Evolutionary conservation across 768 basidiomycete species (phyloP), one percentile per base, ranked within the genome.

Genomic region (Hysterangium stoloniferum): DNA sequence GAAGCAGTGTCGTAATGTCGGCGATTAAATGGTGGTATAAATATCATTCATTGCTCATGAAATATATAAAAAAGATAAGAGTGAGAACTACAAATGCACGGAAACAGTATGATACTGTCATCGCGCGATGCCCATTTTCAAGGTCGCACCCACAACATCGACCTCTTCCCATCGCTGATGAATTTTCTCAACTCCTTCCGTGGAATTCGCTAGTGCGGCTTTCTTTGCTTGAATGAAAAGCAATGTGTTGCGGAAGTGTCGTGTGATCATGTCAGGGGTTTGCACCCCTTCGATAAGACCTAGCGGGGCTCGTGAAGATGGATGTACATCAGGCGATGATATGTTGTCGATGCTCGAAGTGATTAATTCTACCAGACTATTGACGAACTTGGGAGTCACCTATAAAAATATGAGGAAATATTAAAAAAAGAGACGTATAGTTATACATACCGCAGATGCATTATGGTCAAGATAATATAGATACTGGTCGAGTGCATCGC

Each of bases 381-480:
- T 97, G 55, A 98, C 84, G 59, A 95, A 98, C 71, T 96, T 96
- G 9, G 95, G 82, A 27, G 93, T 92, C 50, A 95, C 76, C 90
- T 94, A 62, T 6, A 52, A 13, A 52, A 31, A 35, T 27, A 44
- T 38, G 24, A 13, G 48, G 33, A 35, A 36, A 13, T 19, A 27
- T 12, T 27, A 17, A 31, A 52, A 12, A 27, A 32, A 12, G 2
- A 25, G 38, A 36, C 8, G 19, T 7, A 15, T n/a, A 34, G 6
- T 22, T 52, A 12, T 5, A 74, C 87, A 63, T 61, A 97, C 95
- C 17, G 90, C 91, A 48, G 91, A 81, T 22, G 93, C 90, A 41
- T 86, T 87, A 40, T 83, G 89, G 60, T 99, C 95, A 48, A 97
- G 84, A 68, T 96, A 98, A 66, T 92, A 97, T 34, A 97, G 70